phyloP scores from a whole-genome alignment of 1,284 basidiomycete species.

The Marasmius tenuissimus region DNA sequence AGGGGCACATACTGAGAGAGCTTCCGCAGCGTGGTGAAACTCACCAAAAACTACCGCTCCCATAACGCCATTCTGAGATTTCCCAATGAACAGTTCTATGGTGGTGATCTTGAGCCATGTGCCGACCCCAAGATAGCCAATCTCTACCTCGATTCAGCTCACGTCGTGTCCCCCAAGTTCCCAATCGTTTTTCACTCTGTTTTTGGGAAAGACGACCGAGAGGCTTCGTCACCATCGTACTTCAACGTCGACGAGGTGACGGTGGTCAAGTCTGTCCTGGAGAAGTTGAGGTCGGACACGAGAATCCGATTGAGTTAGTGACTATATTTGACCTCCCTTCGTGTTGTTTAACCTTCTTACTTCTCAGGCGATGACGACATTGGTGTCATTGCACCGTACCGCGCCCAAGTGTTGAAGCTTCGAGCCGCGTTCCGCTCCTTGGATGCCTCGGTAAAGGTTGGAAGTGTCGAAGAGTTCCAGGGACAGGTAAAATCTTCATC shows the following conservation, averaged over 20 bases:
- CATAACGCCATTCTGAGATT: conserved; percentile 56
- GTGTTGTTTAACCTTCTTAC: neutral
- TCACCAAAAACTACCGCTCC: conserved; percentile 60
- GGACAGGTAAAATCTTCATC: conserved; percentile 37
- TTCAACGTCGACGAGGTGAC: conserved; percentile 61
- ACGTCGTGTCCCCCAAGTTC: conserved; percentile 47
- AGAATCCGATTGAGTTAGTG: conserved; percentile 24
- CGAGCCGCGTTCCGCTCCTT: conserved; percentile 15
- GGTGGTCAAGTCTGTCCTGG: conserved; percentile 43
- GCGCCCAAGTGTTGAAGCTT: conserved; percentile 35
- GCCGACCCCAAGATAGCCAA: conserved; percentile 31
- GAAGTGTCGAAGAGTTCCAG: conserved; percentile 49
- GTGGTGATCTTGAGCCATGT: conserved; percentile 45
- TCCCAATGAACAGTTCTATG: conserved; percentile 58
- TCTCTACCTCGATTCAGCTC: conserved; percentile 33
- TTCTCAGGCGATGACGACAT: conserved; percentile 29
- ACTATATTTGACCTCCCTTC: neutral
- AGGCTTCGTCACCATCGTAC: conserved; percentile 63
- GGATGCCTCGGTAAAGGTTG: conserved; percentile 34
- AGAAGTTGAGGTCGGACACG: conserved; percentile 26
- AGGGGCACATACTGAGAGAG: neutral
- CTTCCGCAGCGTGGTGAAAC: conserved; percentile 52
- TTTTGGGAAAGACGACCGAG: conserved; percentile 58
- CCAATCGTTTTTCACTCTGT: conserved; percentile 62
- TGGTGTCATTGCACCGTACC: conserved; percentile 44